These are phyloP conservation scores for Rhodotorula babjevae DNA, from an alignment of 768 basidiomycete species.

Conservation along the genomic window DNA sequence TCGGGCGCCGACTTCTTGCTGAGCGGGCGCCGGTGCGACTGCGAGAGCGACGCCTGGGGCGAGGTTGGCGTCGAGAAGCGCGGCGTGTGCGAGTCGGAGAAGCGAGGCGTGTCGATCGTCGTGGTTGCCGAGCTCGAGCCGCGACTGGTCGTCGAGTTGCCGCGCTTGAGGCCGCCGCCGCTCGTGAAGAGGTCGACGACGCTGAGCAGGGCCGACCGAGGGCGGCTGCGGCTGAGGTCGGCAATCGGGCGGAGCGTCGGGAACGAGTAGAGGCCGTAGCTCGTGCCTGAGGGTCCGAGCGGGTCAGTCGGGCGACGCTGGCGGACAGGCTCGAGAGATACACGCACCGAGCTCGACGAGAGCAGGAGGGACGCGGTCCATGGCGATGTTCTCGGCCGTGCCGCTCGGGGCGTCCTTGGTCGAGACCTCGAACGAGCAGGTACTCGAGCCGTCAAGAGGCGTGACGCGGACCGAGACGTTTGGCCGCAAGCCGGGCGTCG, in stretches of 20 bases:
- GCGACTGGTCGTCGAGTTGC: conserved; percentile 25
- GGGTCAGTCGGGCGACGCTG: no score
- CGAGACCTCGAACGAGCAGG: conserved; percentile 17
- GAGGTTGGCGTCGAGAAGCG: background rate
- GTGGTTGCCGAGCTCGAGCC: conserved; percentile 29
- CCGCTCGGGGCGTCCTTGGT: background rate
- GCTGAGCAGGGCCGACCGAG: conserved; percentile 20
- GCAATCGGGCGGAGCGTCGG: conserved; percentile 2
- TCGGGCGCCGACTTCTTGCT: conserved; percentile 29
- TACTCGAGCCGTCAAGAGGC: background rate
- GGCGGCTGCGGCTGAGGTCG: conserved; percentile 1
- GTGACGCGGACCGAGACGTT: conserved; percentile 5
- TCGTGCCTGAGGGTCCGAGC: background rate
- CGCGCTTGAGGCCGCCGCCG: conserved; percentile 23
- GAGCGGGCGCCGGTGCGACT: background rate
- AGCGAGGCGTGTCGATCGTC: conserved; percentile 7
- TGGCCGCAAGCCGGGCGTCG: background rate
- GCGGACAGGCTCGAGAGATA: background rate
- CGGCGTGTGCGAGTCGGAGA: background rate
- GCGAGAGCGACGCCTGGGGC: background rate
- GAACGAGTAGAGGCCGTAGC: conserved; percentile 20
- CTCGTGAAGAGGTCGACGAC: conserved; percentile 23
- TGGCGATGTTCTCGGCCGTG: conserved; percentile 10
- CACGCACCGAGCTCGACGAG: conserved; percentile 19
- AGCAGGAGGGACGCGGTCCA: conserved; percentile 23